Conservation (phyloP, 805 yeast species). For the Metschnikowia similis region DNA sequence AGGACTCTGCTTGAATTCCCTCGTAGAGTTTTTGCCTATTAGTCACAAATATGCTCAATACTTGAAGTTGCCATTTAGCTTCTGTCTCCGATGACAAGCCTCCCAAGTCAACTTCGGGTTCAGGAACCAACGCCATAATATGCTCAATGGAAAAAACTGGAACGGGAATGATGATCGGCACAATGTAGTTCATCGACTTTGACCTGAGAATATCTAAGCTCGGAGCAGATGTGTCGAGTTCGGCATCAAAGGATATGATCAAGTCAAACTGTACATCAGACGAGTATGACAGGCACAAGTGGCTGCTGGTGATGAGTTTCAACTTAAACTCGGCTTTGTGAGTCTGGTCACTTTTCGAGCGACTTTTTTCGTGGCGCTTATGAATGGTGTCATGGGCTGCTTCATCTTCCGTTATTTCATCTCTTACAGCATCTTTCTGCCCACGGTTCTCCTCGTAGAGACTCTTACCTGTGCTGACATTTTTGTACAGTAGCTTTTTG, state of each 20-base stretch:
- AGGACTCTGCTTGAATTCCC: constrained; percentile 16
- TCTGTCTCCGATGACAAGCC: constrained; percentile 18
- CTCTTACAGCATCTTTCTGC: constrained; percentile 1
- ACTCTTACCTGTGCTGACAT: constrained; percentile 60
- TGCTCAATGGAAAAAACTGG: constrained; percentile 35
- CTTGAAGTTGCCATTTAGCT: constrained; percentile 30
- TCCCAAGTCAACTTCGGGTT: constrained; percentile 19
- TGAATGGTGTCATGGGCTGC: constrained; percentile 9
- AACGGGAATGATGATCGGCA: constrained; percentile 35
- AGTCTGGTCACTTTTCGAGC: background rate
- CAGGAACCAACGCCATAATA: constrained; percentile 18
- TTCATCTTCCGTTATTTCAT: constrained; percentile 12
- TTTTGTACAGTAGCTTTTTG: constrained; percentile 55
- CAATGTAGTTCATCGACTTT: constrained; percentile 8
- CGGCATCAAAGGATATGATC: constrained; percentile 35
- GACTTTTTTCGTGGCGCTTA: background rate
- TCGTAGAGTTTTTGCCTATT: constrained; percentile 26
- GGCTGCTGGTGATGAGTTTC: constrained; percentile 15
- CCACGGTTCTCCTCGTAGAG: constrained; percentile 38
- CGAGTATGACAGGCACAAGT: constrained; percentile 12
- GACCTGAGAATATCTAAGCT: constrained; percentile 32
- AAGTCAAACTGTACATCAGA: constrained; percentile 20
- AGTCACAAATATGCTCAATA: constrained; percentile 26
- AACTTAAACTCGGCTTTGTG: constrained; percentile 8
- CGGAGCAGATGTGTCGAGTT: constrained; percentile 30